phyloP scores from a whole-genome alignment of 768 basidiomycete genomes.

The Agrocybe pediades region DNA sequence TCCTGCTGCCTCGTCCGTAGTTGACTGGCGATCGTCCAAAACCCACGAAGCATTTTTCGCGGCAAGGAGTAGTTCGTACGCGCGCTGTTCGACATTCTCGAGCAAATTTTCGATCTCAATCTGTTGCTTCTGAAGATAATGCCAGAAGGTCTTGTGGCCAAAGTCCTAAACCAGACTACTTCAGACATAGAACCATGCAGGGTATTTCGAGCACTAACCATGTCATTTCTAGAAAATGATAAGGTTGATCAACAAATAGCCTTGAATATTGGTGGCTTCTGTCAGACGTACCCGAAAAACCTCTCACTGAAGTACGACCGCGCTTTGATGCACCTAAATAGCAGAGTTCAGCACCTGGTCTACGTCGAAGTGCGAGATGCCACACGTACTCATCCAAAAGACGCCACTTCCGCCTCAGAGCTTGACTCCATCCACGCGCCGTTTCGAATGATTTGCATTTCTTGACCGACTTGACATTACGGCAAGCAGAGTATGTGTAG shows the following conservation, averaged over 20 bases:
- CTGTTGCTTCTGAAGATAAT: constrained; percentile 30
- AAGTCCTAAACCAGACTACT: constrained; percentile 31
- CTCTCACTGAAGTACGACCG: constrained; percentile 38
- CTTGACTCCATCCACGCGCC: constrained; percentile 32
- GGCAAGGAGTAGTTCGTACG: constrained; percentile 34
- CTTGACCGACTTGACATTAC: constrained; percentile 22
- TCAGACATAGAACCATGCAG: neutral
- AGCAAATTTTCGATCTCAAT: constrained; percentile 31
- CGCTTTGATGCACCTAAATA: constrained; percentile 36
- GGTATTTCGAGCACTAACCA: constrained; percentile 4
- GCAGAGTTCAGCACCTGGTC: neutral
- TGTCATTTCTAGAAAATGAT: constrained; percentile 11
- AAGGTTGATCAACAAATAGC: neutral
- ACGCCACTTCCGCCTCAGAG: constrained; percentile 31
- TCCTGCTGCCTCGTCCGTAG: constrained; percentile 9
- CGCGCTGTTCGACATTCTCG: constrained; percentile 30
- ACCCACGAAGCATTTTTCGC: constrained; percentile 39
- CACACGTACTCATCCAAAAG: constrained; percentile 30
- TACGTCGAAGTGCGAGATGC: neutral
- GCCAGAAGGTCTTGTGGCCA: constrained; percentile 39
- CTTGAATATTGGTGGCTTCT: neutral
- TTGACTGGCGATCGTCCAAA: constrained; percentile 22
- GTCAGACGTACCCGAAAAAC: constrained; percentile 38
- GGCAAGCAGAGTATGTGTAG: constrained; percentile 21
- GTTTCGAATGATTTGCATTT: constrained; percentile 29